A percentile compares a stretch with the other conserved stretches of the same genome.
These are phyloP conservation scores for Stachybotrys echinatus DNA, from an alignment of 2,329 filamentous ascomycete species.

Conservation along the genomic window DNA sequence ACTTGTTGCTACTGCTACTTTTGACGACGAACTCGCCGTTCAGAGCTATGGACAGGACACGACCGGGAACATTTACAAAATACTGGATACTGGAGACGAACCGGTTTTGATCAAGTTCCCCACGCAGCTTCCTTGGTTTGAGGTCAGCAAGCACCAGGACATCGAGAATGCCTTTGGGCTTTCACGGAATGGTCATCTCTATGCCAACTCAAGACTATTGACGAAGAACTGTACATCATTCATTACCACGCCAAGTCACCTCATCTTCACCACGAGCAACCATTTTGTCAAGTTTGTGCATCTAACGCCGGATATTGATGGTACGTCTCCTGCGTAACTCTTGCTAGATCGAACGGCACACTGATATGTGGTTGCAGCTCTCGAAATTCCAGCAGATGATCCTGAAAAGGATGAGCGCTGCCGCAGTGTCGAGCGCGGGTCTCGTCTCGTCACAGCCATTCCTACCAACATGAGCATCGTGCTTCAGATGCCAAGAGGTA, in stretches of 20 bases:
- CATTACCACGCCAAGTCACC: conserved; percentile 70
- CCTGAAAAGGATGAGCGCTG: conserved; percentile 90
- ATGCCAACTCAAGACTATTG: conserved; percentile 67
- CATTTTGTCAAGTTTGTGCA: conserved; percentile 95
- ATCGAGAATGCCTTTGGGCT: conserved; percentile 54
- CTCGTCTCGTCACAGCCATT: conserved; percentile 80
- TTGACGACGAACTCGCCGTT: conserved; percentile 19
- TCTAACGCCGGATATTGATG: conserved; percentile 54
- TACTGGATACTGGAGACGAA: conserved; percentile 26
- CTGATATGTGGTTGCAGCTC: conserved; percentile 52
- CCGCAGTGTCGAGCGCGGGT: conserved; percentile 85
- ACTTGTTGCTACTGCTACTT: conserved; percentile 23
- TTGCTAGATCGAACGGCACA: not conserved
- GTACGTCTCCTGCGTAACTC: conserved; percentile 41
- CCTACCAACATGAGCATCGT: conserved; percentile 81
- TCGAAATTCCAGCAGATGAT: conserved; percentile 81
- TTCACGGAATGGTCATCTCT: conserved; percentile 71
- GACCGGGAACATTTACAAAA: conserved; percentile 37
- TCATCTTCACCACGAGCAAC: conserved; percentile 88
- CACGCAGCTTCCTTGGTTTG: conserved; percentile 46
- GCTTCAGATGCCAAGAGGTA: conserved; percentile 92
- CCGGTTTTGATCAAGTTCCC: conserved; percentile 34
- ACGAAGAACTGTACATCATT: conserved; percentile 92
- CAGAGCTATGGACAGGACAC: conserved; percentile 40
- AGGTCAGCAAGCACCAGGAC: conserved; percentile 37